Evolutionary conservation across 768 basidiomycete species (phyloP).

Genomic region (Phaffia australis): DNA sequence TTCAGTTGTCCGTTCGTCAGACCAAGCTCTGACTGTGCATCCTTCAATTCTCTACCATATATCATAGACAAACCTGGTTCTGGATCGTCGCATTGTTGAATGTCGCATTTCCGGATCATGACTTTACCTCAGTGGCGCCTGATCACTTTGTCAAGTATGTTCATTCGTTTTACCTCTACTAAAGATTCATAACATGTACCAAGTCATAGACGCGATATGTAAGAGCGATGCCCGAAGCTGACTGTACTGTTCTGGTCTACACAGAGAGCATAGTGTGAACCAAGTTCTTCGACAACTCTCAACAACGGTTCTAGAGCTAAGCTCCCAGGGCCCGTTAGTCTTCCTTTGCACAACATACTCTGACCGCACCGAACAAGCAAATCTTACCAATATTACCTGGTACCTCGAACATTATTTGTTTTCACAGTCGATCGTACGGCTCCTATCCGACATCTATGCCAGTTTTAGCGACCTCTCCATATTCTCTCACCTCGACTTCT

Average conservation of each 20-base stretch:
- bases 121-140: constrained; percentile 84
- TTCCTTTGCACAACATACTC: background rate
- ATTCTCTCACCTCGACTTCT: constrained; percentile 8
- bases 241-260: too few species aligned
- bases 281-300: constrained; percentile 19
- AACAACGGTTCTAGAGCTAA: constrained; percentile 23
- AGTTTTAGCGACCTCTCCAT: constrained; percentile 15
- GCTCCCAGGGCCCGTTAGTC: constrained; percentile 16
- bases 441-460: constrained; percentile 20
- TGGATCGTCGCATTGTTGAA: constrained; percentile 94
- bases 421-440: constrained; percentile 12
- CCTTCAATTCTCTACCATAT: background rate
- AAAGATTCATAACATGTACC: too few species aligned
- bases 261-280: constrained; percentile 18
- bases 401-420: background rate
- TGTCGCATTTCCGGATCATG: constrained; percentile 93
- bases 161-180: too few species aligned
- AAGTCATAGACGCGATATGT: too few species aligned
- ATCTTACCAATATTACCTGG: background rate
- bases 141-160: constrained; percentile 57
- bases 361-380: background rate
- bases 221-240: too few species aligned
- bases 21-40: background rate
- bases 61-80: constrained; percentile 63
- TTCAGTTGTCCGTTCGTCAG: background rate